Percentiles rank a stretch among this genome's conserved stretches.
Conservation (phyloP, 2,329 filamentous ascomycete species). For the Falciphora oryzae region DNA sequence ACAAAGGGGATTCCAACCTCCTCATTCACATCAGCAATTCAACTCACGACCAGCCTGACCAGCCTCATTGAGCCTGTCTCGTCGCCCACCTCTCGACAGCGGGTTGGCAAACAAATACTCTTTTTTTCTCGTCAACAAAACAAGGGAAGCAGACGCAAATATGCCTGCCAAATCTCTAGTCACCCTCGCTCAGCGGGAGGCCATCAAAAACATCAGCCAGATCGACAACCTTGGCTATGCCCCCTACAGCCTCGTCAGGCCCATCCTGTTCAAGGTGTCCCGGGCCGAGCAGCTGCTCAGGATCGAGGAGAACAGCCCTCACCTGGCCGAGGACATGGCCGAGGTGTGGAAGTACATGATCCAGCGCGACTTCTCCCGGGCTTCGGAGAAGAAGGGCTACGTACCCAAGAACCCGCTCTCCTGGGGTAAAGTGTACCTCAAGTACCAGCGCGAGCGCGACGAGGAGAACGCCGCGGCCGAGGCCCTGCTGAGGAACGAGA, state of each 20-base stretch:
- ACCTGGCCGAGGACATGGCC: constrained; percentile 62
- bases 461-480: constrained; percentile 52
- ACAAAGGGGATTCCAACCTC: background rate
- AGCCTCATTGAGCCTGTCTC: background rate
- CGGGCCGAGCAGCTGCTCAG: constrained; percentile 67
- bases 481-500: constrained; percentile 49
- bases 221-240: constrained; percentile 68
- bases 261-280: constrained; percentile 66
- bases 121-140: background rate
- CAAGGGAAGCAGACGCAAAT: constrained; percentile 24
- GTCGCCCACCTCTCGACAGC: background rate
- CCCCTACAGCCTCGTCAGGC: constrained; percentile 58
- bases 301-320: constrained; percentile 71
- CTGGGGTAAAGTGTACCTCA: constrained; percentile 75
- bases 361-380: constrained; percentile 65
- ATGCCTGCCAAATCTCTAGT: constrained; percentile 34
- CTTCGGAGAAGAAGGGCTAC: constrained; percentile 52
- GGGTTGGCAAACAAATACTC: background rate
- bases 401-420: constrained; percentile 59
- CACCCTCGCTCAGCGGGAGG: constrained; percentile 24
- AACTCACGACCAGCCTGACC: too few species aligned
- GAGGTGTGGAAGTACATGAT: constrained; percentile 80
- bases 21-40: too few species aligned
- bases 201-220: constrained; percentile 46
- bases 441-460: constrained; percentile 56